These are phyloP conservation scores for Prunus campanulata DNA, from an alignment of 306 rosid genomes.

Conservation along the genomic window DNA sequence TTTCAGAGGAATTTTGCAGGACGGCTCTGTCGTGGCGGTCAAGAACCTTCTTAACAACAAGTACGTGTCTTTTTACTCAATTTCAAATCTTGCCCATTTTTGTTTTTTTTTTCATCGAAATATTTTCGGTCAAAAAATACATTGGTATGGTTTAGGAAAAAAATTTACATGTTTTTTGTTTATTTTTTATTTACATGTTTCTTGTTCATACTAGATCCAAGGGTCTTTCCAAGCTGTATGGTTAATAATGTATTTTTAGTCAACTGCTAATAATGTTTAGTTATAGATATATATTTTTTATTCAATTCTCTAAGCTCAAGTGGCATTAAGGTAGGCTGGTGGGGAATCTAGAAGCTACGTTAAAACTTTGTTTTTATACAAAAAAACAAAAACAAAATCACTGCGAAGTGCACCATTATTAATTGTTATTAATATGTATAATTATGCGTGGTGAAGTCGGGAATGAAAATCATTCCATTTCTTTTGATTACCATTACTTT, in stretches of 20 bases:
- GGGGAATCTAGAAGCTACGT: too few species aligned
- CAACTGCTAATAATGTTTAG: not conserved
- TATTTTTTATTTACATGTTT: not conserved
- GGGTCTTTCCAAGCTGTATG: not conserved
- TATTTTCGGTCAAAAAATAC: slow-evolving; percentile 7
- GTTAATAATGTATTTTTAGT: not conserved
- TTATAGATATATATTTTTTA: not conserved
- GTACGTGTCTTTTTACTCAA: slow-evolving; percentile 38
- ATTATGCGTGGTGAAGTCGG: too few species aligned
- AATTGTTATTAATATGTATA: too few species aligned
- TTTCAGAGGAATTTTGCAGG: slow-evolving; percentile 65
- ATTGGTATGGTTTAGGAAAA: not conserved
- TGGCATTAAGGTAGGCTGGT: not conserved
- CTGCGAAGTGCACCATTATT: too few species aligned
- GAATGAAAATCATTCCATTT: too few species aligned
- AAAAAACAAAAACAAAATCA: too few species aligned
- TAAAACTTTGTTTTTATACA: too few species aligned
- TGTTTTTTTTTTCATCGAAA: not conserved
- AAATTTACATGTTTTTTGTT: not conserved
- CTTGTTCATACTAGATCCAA: not conserved
- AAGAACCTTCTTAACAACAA: slow-evolving; percentile 95
- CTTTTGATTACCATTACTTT: too few species aligned
- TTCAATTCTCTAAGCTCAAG: not conserved
- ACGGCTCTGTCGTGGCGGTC: slow-evolving; percentile 81
- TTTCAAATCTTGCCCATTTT: not conserved